phyloP scores from a whole-genome alignment of 2,329 filamentous ascomycete species.

The Geosmithia morbida region DNA sequence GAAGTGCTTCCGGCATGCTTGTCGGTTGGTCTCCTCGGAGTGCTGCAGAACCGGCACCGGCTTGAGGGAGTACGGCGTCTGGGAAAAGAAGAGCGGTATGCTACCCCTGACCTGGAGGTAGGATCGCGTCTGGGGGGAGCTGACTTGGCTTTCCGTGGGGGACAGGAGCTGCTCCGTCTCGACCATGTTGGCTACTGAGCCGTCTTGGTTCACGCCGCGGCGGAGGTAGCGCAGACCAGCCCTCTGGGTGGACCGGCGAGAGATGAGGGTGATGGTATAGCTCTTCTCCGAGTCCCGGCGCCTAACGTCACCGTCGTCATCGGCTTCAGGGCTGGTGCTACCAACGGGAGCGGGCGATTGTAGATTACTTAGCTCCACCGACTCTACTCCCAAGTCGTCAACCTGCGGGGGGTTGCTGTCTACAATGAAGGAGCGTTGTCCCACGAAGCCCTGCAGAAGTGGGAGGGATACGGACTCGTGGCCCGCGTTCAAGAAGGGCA shows the following conservation, averaged over 20 bases:
- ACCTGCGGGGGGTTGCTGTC: slow-evolving; percentile 44
- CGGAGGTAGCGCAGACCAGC: slow-evolving; percentile 83
- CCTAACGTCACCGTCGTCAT: slow-evolving; percentile 18
- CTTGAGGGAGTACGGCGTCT: slow-evolving; percentile 86
- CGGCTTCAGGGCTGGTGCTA: slow-evolving; percentile 4
- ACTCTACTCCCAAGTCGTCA: slow-evolving; percentile 29
- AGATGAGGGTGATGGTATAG: slow-evolving; percentile 79
- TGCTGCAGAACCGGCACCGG: slow-evolving; percentile 73
- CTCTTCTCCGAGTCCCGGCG: slow-evolving; percentile 33
- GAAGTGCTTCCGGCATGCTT: slow-evolving; percentile 71
- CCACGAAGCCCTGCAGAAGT: slow-evolving; percentile 87
- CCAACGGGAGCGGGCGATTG: slow-evolving; percentile 9
- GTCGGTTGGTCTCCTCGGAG: slow-evolving; percentile 62
- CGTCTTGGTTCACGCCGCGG: slow-evolving; percentile 80
- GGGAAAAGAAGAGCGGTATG: slow-evolving; percentile 89
- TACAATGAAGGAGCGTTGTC: slow-evolving; percentile 67
- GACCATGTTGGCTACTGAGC: slow-evolving; percentile 76
- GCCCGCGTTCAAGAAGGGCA: slow-evolving; percentile 60
- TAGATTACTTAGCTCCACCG: slow-evolving; percentile 28
- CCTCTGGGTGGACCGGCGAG: slow-evolving; percentile 72
- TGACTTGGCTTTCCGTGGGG: slow-evolving; percentile 46
- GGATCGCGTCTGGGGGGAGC: slow-evolving; percentile 51
- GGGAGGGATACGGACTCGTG: slow-evolving; percentile 62
- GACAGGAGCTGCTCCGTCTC: slow-evolving; percentile 94
- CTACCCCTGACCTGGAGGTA: slow-evolving; percentile 83